phyloP scores from a whole-genome alignment of 805 yeast genomes.

The Candida sakaeoensis region DNA sequence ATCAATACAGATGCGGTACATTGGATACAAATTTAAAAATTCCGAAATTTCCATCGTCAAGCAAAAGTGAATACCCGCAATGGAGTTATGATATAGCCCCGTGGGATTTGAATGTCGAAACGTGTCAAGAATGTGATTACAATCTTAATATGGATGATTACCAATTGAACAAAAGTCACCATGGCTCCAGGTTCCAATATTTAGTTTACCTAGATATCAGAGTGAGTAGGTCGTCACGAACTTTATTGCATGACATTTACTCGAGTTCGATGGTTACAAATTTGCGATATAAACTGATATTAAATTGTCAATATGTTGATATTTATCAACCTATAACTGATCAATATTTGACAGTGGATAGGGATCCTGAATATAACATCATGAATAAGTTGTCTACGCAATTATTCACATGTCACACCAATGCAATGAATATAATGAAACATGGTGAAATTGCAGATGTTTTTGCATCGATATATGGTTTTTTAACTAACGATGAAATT shows the following conservation, averaged over 20 bases:
- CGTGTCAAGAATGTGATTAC: constrained; percentile 49
- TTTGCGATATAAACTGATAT: constrained; percentile 48
- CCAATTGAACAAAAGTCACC: constrained; percentile 21
- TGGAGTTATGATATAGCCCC: constrained; percentile 38
- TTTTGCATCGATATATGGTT: constrained; percentile 59
- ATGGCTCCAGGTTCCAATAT: constrained; percentile 57
- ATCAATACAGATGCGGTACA: constrained; percentile 26
- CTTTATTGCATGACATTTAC: constrained; percentile 58
- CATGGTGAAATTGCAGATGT: constrained; percentile 65
- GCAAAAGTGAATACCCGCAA: constrained; percentile 14
- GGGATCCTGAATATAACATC: constrained; percentile 84
- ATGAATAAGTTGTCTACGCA: constrained; percentile 77
- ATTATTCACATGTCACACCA: constrained; percentile 84
- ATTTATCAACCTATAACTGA: constrained; percentile 74
- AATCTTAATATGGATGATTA: constrained; percentile 27
- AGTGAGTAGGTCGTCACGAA: constrained; percentile 63
- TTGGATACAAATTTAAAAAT: constrained; percentile 33
- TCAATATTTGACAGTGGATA: constrained; percentile 65
- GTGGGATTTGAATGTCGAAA: constrained; percentile 46
- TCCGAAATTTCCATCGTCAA: constrained; percentile 29
- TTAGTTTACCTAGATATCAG: constrained; percentile 64
- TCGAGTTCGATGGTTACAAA: constrained; percentile 63
- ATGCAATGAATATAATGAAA: constrained; percentile 57
- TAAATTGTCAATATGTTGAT: constrained; percentile 79
- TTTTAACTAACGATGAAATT: constrained; percentile 53